Percentiles rank a stretch among this genome's conserved stretches.
Conservation (phyloP, 2,329 filamentous ascomycete genomes). For the Epichloe glyceriae region DNA sequence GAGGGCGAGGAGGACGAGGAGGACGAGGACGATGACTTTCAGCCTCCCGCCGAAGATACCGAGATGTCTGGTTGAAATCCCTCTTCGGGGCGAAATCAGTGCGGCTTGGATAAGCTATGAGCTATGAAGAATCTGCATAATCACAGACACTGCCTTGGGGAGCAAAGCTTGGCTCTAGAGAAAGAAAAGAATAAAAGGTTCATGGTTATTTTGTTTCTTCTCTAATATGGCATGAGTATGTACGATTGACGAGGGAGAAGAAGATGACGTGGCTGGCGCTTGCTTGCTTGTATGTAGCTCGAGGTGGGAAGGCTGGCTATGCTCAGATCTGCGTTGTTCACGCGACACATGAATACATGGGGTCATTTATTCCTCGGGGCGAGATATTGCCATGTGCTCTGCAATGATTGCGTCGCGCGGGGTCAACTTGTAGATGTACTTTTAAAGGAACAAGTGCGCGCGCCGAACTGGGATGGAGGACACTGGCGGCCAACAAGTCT, state of each 20-base stretch:
- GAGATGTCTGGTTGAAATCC: constrained; percentile 42
- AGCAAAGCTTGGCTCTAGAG: not conserved
- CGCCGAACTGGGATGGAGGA: too few relatives aligned
- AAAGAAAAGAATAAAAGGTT: not conserved
- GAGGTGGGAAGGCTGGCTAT: not conserved
- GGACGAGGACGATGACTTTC: constrained; percentile 63
- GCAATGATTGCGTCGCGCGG: not conserved
- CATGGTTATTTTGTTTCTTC: not conserved
- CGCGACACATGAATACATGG: not conserved
- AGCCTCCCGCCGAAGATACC: constrained; percentile 51
- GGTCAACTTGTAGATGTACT: not conserved
- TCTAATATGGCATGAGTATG: not conserved
- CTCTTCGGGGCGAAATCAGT: not conserved
- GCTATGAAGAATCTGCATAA: not conserved
- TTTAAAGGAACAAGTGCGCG: too few relatives aligned
- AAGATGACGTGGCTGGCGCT: not conserved
- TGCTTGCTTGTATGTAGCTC: not conserved
- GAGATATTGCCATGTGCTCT: not conserved
- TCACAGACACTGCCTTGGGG: not conserved
- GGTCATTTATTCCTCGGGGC: not conserved
- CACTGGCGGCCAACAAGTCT: too few relatives aligned
- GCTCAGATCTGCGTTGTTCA: not conserved
- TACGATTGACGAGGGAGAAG: not conserved
- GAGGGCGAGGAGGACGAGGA: constrained; percentile 54
- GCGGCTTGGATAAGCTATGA: not conserved